Evolutionary conservation across 768 basidiomycete genomes (phyloP).

Genomic region (Naganishia antarctica): DNA sequence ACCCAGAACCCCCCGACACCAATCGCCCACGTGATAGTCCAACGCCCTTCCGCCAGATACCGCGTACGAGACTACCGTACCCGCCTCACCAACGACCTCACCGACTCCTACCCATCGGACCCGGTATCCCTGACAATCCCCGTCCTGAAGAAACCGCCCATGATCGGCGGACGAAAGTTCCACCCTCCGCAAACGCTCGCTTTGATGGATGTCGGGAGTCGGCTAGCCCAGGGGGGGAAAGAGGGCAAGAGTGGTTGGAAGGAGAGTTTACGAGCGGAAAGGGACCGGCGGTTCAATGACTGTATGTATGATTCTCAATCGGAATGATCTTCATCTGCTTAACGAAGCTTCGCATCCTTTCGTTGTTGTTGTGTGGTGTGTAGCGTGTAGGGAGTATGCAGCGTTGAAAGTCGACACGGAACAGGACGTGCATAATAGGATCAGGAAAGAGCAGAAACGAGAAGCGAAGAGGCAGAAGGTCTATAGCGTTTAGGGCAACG

Average conservation of each 20-base stretch:
- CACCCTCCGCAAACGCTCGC: not conserved
- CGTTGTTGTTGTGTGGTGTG: too few species aligned
- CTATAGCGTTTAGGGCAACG: not conserved
- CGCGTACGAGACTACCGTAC: conserved; percentile 2
- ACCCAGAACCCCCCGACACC: not conserved
- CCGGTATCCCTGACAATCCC: not conserved
- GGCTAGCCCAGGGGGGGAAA: conserved; percentile 8
- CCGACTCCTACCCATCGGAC: not conserved
- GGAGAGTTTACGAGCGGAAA: conserved; percentile 19
- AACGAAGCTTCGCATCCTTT: not conserved
- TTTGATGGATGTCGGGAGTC: conserved; percentile 19
- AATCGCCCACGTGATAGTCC: not conserved
- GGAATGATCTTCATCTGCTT: too few species aligned
- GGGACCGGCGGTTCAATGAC: conserved; percentile 8
- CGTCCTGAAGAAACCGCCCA: not conserved
- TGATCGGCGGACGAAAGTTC: not conserved
- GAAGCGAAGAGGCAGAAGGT: conserved; percentile 4
- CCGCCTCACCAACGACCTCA: not conserved
- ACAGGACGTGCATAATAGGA: conserved; percentile 4
- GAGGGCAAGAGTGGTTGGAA: not conserved
- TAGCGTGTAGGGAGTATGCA: conserved; percentile 13
- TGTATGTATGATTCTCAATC: not conserved
- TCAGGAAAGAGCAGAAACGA: conserved; percentile 11
- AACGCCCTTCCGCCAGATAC: not conserved
- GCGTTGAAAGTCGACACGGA: conserved; percentile 12